Conservation (phyloP, 2,329 filamentous ascomycete genomes). For the Ophiostoma quercus region DNA sequence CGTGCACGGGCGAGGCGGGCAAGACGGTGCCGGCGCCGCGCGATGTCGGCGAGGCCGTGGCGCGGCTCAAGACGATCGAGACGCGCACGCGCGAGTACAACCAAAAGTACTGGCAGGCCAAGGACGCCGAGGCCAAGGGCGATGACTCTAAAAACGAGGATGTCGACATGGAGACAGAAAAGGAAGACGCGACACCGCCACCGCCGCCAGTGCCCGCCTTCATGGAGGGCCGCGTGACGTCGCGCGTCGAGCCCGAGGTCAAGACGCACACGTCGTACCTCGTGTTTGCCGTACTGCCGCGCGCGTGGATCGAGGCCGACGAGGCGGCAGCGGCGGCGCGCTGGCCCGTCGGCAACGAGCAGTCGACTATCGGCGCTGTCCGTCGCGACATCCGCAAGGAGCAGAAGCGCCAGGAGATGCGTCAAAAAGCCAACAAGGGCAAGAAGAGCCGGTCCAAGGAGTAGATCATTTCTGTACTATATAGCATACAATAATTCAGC, state of each 20-base stretch:
- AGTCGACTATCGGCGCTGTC: conserved; percentile 48
- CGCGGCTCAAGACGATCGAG: conserved; percentile 68
- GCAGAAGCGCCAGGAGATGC: conserved; percentile 48
- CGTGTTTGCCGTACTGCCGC: conserved; percentile 84
- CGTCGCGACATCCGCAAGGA: conserved; percentile 52
- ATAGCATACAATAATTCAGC: conserved; percentile 1
- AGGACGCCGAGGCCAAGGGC: conserved; percentile 6
- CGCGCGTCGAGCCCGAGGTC: conserved; percentile 78
- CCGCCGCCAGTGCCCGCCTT: conserved; percentile 49
- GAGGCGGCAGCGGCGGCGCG: conserved; percentile 62
- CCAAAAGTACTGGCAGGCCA: conserved; percentile 26
- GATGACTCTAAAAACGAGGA: conserved; percentile 25
- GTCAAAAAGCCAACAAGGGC: conserved; percentile 7
- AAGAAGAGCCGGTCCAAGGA: conserved; percentile 1
- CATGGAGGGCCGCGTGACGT: conserved; percentile 70
- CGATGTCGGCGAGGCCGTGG: conserved; percentile 73
- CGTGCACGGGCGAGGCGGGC: conserved; percentile 58
- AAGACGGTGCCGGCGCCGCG: conserved; percentile 49
- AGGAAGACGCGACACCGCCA: conserved; percentile 27
- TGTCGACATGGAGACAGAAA: conserved; percentile 27
- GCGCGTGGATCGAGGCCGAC: conserved; percentile 77
- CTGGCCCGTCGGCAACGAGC: conserved; percentile 57
- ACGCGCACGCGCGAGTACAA: conserved; percentile 59
- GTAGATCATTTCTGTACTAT: background rate
- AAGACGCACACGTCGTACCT: conserved; percentile 98